Evolutionary conservation across 1,284 basidiomycete species (phyloP), one percentile per base, ranked within the genome.

Genomic region (Volvariella volvacea): DNA sequence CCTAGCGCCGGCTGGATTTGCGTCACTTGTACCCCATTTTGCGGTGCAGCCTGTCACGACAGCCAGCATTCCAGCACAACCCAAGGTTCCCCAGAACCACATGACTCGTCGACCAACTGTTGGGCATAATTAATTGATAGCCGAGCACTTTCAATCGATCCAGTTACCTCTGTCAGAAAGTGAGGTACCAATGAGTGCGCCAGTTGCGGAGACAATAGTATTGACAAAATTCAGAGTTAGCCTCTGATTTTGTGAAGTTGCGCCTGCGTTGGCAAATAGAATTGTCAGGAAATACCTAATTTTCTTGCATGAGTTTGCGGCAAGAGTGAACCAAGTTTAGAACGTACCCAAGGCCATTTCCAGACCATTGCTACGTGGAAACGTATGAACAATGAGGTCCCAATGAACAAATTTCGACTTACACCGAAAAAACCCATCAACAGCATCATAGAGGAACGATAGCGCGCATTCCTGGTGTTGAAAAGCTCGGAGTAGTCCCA

Each of bases 221-320:
- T 74, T 78, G 42, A 66, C 67, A 47, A 80, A 70, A 57, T 79
- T 79, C 44, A 79, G 68, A 14, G 71, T 71, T 41, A 80, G 68
- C 32, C 73, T 65, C 48, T 61, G 60, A 44, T 73, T 61, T 52
- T 69, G 68, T 2, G 64, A 62, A 37, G 60, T 51, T 20, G 62
- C 67, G 14, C 69, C 67, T 3, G 66, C 65, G 44, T 63, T 66
- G 38, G 56, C 51, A 45, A 66, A 70, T 4, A 71, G 52, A 22
- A 69, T 67, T 3, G 68, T 65, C n/a, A 70, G 51, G 55, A 70
- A 71, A 51, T n/a, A n/a, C n/a, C n/a, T n/a, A n/a, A n/a, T n/a
- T n/a, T 71, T 70, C 46, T 66, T 67, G 34, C n/a, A 14, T 38
- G 9, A 25, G 17, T 22, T 37, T 22, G 20, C 12, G 38, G 31